Evolutionary conservation across 192 early-diverging fungal genomes (phyloP), one percentile per base, ranked within the genome.

Genomic region (Pilaira anomala): DNA sequence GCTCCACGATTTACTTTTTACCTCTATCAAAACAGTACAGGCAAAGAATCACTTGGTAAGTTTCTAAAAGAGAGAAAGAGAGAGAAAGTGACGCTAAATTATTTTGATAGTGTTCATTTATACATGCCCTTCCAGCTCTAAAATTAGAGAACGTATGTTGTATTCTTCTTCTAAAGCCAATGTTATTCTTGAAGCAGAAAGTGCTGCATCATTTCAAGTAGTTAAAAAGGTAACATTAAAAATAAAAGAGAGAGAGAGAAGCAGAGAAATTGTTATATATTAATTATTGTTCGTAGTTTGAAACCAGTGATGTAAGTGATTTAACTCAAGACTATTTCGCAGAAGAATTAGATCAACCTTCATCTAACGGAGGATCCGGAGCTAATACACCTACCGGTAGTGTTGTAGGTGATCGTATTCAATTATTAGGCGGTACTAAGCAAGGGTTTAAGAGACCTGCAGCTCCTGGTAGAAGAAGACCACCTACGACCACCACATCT

Each of bases 131-230:
- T 74, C 84, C 24, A 60, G 73, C 7, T 87, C 89, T 54, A 92
- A 91, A 72, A 87, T 98, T 59, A 86, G 90, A 41, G 83, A 92
- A 48, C 80, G 89, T n/a, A 98, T 97, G 96, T 62, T 94, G 30
- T 95, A 92, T 73, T 92, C 93, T 9, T 83, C 93, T 0, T 89
- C 85, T 48, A 81, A 87, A 46, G 69, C 76, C 18, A 85, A 78
- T 29, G 78, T 93, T 19, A 62, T 90, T 42, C 63, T 73, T 8
- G 76, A 61, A 44, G 79, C 85, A 21, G 80, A 86, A 71, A 76
- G 77, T 3, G 73, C 78, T 18, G 63, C 80, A 44, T 80, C 72
- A 7, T 49, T 92, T 21, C 59, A 72, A 24, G 76, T 92, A 6
- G 76, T 73, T 14, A 84, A 86, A 73, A 91, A 87, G 71, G 75